Conservation (phyloP, 257 asterid species). For the Solanum phureja region DNA sequence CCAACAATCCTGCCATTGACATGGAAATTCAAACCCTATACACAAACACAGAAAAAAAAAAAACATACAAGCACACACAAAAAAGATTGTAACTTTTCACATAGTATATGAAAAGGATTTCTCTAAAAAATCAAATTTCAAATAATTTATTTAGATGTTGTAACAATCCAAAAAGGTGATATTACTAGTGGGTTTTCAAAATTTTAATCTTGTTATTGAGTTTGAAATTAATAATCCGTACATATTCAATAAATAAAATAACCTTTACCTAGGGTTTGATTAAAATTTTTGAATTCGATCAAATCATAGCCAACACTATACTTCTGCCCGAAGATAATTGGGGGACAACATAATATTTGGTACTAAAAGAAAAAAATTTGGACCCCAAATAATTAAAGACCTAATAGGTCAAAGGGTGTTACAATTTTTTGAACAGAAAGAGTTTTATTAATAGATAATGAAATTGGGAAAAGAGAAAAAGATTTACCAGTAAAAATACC, state of each 20-base stretch:
- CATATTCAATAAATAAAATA: neutral
- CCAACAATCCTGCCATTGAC: constrained; percentile 55
- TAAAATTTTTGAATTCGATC: neutral
- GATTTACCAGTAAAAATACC: constrained; percentile 8
- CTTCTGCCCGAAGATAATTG: neutral
- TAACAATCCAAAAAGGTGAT: neutral
- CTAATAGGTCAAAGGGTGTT: neutral
- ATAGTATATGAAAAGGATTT: neutral
- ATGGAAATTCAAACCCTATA: constrained; percentile 31
- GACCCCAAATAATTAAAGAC: constrained; percentile 37
- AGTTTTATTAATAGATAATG: neutral
- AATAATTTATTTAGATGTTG: neutral
- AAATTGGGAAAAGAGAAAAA: neutral
- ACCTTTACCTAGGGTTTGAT: fast-evolving
- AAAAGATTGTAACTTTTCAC: neutral
- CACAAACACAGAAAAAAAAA: neutral
- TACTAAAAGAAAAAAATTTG: neutral
- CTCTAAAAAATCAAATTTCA: neutral
- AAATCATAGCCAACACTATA: neutral
- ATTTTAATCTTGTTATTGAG: neutral
- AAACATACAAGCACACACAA: constrained; percentile 4
- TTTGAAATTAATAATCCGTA: neutral
- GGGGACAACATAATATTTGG: neutral
- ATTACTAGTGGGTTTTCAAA: neutral
- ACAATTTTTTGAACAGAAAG: neutral